These are phyloP conservation scores for Blastobotrys arbuscula DNA, from an alignment of 1,139 yeast species.

Conservation along the genomic window DNA sequence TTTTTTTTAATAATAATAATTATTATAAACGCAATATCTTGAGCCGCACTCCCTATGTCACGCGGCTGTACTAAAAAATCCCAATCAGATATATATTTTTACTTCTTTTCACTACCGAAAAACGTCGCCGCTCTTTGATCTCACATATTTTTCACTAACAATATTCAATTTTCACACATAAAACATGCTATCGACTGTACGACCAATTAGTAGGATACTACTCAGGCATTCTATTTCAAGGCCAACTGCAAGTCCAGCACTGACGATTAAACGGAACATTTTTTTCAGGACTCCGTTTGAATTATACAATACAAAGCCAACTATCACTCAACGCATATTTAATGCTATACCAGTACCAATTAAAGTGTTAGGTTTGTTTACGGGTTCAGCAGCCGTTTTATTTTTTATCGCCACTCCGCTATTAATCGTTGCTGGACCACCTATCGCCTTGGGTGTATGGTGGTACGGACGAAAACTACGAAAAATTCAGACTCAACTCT, in stretches of 20 bases:
- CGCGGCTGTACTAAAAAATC: too few relatives aligned
- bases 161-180: too few relatives aligned
- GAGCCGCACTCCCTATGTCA: too few relatives aligned
- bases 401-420: slow-evolving; percentile 25
- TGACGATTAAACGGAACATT: neutral
- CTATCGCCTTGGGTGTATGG: slow-evolving; percentile 23
- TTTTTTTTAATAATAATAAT: too few relatives aligned
- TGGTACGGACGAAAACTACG: slow-evolving; percentile 21
- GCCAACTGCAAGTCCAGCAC: neutral
- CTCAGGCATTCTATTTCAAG: too few relatives aligned
- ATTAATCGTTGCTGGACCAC: slow-evolving; percentile 23
- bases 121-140: too few relatives aligned
- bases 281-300: slow-evolving; percentile 10
- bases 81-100: too few relatives aligned
- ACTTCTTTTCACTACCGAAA: too few relatives aligned
- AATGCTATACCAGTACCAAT: slow-evolving; percentile 17
- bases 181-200: too few relatives aligned
- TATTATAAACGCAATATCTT: too few relatives aligned
- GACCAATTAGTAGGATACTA: too few relatives aligned
- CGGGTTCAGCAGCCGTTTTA: slow-evolving; percentile 20
- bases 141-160: too few relatives aligned
- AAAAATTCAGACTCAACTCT: slow-evolving; percentile 18
- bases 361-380: slow-evolving; percentile 17
- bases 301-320: slow-evolving; percentile 12
- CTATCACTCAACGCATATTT: slow-evolving; percentile 1